phyloP scores from a whole-genome alignment of 352 stramenopile species.

The Globisporangium paroecandrum region DNA sequence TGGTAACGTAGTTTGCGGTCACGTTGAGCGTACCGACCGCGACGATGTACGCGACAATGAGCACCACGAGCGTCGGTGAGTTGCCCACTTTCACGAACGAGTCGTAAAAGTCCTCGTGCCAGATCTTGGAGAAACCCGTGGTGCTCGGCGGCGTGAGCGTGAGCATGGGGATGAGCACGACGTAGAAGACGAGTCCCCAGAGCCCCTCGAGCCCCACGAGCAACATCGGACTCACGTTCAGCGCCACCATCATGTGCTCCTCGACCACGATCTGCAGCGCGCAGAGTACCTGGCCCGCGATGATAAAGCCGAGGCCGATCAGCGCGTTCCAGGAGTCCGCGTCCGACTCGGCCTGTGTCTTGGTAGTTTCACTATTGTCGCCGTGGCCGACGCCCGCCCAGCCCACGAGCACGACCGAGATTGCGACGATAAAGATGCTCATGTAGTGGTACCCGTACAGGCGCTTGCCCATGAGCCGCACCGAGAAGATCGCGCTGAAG shows the following conservation, averaged over 20 bases:
- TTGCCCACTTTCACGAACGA: slow-evolving; percentile 73
- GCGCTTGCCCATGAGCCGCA: slow-evolving; percentile 78
- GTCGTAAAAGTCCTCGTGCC: slow-evolving; percentile 81
- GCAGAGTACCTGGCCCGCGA: slow-evolving; percentile 75
- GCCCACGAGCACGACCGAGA: slow-evolving; percentile 66
- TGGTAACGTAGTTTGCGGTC: slow-evolving; percentile 82
- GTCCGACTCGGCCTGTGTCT: slow-evolving; percentile 12
- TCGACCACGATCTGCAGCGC: slow-evolving; percentile 89
- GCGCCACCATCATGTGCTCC: slow-evolving; percentile 81
- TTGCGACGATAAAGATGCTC: slow-evolving; percentile 74
- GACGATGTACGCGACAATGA: slow-evolving; percentile 65
- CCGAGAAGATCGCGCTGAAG: slow-evolving; percentile 86
- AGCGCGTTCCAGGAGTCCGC: slow-evolving; percentile 45
- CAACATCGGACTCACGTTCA: slow-evolving; percentile 85
- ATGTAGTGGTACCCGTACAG: slow-evolving; percentile 84
- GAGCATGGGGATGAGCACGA: slow-evolving; percentile 65
- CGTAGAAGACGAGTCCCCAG: slow-evolving; percentile 83
- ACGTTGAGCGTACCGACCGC: slow-evolving; percentile 80
- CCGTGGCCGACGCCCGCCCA: slow-evolving; percentile 56
- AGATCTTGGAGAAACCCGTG: slow-evolving; percentile 62
- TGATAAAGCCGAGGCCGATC: slow-evolving; percentile 74
- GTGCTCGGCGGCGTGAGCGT: slow-evolving; percentile 46
- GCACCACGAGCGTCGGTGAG: slow-evolving; percentile 49
- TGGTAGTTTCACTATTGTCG: not conserved
- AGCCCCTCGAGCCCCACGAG: slow-evolving; percentile 85